Base-by-base conservation (phyloP, 2,329 filamentous ascomycete species). In the Moelleriella libera region DNA sequence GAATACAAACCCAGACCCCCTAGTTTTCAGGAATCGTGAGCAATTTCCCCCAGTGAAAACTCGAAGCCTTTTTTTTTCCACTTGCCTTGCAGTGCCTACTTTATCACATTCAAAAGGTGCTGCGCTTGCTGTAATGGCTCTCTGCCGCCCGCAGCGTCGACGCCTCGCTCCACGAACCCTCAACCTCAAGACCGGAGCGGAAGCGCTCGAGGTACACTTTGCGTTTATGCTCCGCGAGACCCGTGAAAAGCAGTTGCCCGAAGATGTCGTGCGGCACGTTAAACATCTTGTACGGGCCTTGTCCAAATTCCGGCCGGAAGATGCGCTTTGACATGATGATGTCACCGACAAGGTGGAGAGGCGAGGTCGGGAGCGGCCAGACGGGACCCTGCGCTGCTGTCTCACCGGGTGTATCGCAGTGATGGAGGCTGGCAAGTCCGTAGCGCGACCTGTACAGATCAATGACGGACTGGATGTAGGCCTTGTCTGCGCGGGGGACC, bases 201-300 rank as follows among this genome's bases (percentile, higher is more conserved):
- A 56, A 14, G 9, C 55, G 40, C 6, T 51, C 39, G 4, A 57
- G n/a, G 4, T 57, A 57, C 2, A 51, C 37, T 11, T 47, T 49
- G 1, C 54, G 31, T 31, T 55, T 55, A 29, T 57, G 55, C 3
- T 55, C 55, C 5, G 46, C 50, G 6, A 57, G 48, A 5, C 55
- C 54, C 14, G 53, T 55, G 45, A 57, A 57, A 0, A 57, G 5
- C 0, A 53, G n/a, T 5, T 48, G 49, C 5, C 44, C 30, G 30
- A 57, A 56, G 1, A 49, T 45, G 1, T 42, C 5, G 0, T 48
- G 7, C 0, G 51, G 32, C 0, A 55, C 39, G 1, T 11, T 14
- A 2, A 52, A 11, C 6, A 46, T 47, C 12, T 46, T 43, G 41
- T 45, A 41, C 3, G 32, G 32, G 8, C 8, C 32, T 8, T 8